Conservation (phyloP, 163 green algal genomes). For the Coccomyxa subellipsoidea region DNA sequence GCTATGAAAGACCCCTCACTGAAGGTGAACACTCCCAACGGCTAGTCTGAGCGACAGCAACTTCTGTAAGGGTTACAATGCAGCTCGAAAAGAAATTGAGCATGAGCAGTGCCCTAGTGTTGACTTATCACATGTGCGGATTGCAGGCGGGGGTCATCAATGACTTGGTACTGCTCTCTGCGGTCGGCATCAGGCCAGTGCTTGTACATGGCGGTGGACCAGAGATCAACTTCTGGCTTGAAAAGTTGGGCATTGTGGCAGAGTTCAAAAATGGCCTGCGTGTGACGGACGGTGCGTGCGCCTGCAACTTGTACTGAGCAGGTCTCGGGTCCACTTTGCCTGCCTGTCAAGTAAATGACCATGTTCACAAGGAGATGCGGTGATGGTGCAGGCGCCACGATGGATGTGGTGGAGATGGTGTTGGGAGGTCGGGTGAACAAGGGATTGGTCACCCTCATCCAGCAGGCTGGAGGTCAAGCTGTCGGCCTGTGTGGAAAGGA, state of each 20-base stretch:
- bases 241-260: constrained; percentile 90
- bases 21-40: constrained; percentile 56
- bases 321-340: too few species aligned
- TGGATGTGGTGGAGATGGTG: constrained; percentile 99
- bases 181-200: constrained; percentile 88
- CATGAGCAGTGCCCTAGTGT: background rate
- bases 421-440: constrained; percentile 97
- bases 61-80: too few species aligned
- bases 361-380: background rate
- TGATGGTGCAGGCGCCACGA: constrained; percentile 74
- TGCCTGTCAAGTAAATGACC: too few species aligned
- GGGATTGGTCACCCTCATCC: constrained; percentile 92
- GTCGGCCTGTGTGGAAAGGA: constrained; percentile 97
- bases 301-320: background rate
- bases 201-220: constrained; percentile 96
- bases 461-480: constrained; percentile 83
- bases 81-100: too few species aligned
- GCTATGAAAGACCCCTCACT: constrained; percentile 96
- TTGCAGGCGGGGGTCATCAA: constrained; percentile 87
- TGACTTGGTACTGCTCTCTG: constrained; percentile 93
- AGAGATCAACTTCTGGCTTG: constrained; percentile 98
- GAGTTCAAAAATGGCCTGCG: constrained; percentile 95
- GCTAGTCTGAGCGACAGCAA: background rate
- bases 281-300: constrained; percentile 84
- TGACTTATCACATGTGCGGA: background rate